These are phyloP conservation scores for Agrocybe chaxingu DNA, from an alignment of 768 basidiomycete species.

Conservation along the genomic window DNA sequence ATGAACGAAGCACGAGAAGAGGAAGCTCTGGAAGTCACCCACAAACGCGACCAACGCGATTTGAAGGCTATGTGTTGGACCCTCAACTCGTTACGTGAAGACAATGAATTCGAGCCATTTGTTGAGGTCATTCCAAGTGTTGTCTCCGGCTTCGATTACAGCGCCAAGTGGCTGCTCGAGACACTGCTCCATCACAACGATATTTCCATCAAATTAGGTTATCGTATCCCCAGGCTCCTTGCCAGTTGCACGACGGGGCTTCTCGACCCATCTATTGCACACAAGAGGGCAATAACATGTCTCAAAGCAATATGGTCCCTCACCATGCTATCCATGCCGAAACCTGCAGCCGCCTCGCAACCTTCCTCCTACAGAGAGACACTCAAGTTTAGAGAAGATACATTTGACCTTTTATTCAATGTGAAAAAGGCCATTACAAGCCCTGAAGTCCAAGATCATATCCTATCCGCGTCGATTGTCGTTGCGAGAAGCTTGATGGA, in stretches of 20 bases:
- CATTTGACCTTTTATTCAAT: conserved; percentile 23
- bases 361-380: conserved; percentile 14
- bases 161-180: conserved; percentile 33
- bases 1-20: conserved; percentile 30
- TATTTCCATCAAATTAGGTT: conserved; percentile 25
- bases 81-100: conserved; percentile 29
- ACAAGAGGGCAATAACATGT: conserved; percentile 31
- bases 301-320: conserved; percentile 39
- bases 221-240: conserved; percentile 33
- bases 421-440: conserved; percentile 16
- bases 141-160: conserved; percentile 34
- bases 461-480: conserved; percentile 26
- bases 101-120: conserved; percentile 32
- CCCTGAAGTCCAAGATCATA: conserved; percentile 20
- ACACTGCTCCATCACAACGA: conserved; percentile 27
- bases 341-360: conserved; percentile 6
- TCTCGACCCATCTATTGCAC: conserved; percentile 18
- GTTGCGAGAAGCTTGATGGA: conserved; percentile 32
- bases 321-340: conserved; percentile 36
- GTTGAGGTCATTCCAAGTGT: conserved; percentile 32
- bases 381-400: conserved; percentile 32
- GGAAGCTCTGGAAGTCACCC: conserved; percentile 30
- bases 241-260: conserved; percentile 25
- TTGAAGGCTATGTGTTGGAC: conserved; percentile 38
- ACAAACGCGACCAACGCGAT: conserved; percentile 34